Evolutionary conservation across 306 rosid genomes (phyloP).

Genomic region (Dalbergia cochinchinensis): DNA sequence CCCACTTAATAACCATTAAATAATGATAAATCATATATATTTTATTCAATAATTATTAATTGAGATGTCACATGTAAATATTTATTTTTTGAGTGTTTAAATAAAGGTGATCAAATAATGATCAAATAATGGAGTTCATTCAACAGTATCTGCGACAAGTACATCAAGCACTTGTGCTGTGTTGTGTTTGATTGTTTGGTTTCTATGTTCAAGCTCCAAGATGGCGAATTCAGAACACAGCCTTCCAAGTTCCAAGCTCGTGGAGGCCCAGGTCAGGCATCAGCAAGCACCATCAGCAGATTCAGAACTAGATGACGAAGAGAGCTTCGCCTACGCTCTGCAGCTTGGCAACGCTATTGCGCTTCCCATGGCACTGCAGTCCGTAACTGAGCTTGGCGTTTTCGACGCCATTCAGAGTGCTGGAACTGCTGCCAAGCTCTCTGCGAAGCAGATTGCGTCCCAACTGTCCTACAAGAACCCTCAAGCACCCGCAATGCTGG

Average conservation of each 20-base stretch:
- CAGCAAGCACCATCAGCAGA: too few relatives aligned
- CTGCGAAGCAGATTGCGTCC: conserved; percentile 52
- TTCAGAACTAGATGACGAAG: conserved; percentile 44
- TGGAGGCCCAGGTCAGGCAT: not conserved
- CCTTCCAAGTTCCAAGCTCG: not conserved
- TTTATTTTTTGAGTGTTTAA: too few relatives aligned
- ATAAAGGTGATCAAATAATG: too few relatives aligned
- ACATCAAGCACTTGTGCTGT: too few relatives aligned
- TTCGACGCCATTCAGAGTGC: conserved; percentile 59
- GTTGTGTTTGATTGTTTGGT: too few relatives aligned
- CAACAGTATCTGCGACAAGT: too few relatives aligned
- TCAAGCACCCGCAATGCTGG: conserved; percentile 58
- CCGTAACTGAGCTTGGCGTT: conserved; percentile 55
- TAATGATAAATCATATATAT: too few relatives aligned
- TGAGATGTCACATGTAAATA: too few relatives aligned
- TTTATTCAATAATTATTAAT: too few relatives aligned
- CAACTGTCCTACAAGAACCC: conserved; percentile 51
- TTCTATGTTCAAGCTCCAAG: too few relatives aligned
- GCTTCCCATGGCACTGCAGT: conserved; percentile 55
- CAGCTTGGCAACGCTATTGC: conserved; percentile 32
- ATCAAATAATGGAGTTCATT: too few relatives aligned
- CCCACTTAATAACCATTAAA: too few relatives aligned
- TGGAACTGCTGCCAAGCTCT: conserved; percentile 48
- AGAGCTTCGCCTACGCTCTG: conserved; percentile 51
- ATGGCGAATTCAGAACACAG: not conserved